Evolutionary conservation across 768 basidiomycete genomes (phyloP).

Genomic region (Kwoniella sp.): DNA sequence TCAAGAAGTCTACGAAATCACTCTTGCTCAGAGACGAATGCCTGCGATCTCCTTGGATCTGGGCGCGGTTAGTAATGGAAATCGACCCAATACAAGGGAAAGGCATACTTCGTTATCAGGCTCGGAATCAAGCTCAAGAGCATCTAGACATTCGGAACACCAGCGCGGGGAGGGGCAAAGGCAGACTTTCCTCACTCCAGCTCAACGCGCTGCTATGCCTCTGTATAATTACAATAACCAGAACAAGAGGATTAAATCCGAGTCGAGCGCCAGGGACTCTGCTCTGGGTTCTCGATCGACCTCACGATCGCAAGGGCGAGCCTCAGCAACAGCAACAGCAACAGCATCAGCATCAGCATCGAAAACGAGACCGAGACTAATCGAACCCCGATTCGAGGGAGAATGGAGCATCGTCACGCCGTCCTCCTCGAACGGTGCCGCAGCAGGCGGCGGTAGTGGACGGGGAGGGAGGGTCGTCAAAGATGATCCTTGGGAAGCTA

Average conservation of each 20-base stretch:
- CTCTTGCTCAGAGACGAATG: neutral
- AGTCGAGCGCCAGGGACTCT: no score
- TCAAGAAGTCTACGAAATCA: neutral
- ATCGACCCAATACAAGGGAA: constrained; percentile 1
- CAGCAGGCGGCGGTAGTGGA: neutral
- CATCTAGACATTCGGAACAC: constrained; percentile 1
- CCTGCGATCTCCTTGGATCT: constrained; percentile 6
- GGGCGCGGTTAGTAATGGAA: constrained; percentile 1
- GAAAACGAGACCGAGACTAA: neutral
- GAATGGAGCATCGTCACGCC: constrained; percentile 4
- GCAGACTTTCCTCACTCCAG: neutral
- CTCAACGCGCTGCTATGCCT: neutral
- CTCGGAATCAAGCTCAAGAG: neutral
- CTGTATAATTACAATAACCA: neutral
- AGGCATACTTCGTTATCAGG: constrained; percentile 1
- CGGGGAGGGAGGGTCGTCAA: neutral
- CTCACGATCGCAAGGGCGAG: no score
- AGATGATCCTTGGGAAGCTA: neutral
- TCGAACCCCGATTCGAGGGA: constrained; percentile 4
- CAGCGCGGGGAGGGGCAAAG: neutral
- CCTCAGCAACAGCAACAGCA: no score
- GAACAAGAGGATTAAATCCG: no score
- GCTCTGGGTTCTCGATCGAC: no score
- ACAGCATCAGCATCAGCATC: neutral
- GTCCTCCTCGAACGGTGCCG: neutral